Evolutionary conservation across 202 grass and related monocot genomes (phyloP), one percentile per base, ranked within the genome.

Genomic region (Eragrostis tef): DNA sequence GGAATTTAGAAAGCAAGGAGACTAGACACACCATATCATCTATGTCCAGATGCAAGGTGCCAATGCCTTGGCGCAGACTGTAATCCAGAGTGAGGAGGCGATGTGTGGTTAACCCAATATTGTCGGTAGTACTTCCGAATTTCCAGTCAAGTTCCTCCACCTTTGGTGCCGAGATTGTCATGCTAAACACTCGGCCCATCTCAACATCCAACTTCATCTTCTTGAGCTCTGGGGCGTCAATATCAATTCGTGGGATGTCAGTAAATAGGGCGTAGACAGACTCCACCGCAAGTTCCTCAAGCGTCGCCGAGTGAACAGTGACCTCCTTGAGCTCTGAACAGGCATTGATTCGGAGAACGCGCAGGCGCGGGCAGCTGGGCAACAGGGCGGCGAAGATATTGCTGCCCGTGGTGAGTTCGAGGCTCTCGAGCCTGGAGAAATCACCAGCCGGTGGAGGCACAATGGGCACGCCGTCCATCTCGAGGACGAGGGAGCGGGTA

Each of bases 221-320:
- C 39, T 58, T 83, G 4, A 76, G 24, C 16, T 15, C 39, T 4
- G 71, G 71, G 7, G 72, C 63, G 6, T 13, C 19, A 6, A 84
- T 76, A 39, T 76, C 72, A 9, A 42, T 13, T 7, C 2, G 54
- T 1, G 6, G 17, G 16, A 20, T 54, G 17, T 7, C 17, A 20
- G 6, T 54, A 19, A 2, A 6, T 20, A 19, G 34, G 34, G 34
- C 4, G 5, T 29, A 3, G 0, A 17, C 52, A 54, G 16, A 19
- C 52, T 57, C 16, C 26, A 82, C 29, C 20, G 15, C 16, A 2
- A 84, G 71, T 19, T 59, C 63, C 61, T 68, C 45, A 20, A 69
- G 52, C 25, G 63, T 68, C 39, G 1, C 15, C 3, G 81, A 77
- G 12, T 77, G 81, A 52, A 84, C 63, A 6, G 24, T 49, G 25